These are phyloP conservation scores for Phytophthora tentaculata DNA, from an alignment of 352 stramenopile genomes.

Conservation along the genomic window DNA sequence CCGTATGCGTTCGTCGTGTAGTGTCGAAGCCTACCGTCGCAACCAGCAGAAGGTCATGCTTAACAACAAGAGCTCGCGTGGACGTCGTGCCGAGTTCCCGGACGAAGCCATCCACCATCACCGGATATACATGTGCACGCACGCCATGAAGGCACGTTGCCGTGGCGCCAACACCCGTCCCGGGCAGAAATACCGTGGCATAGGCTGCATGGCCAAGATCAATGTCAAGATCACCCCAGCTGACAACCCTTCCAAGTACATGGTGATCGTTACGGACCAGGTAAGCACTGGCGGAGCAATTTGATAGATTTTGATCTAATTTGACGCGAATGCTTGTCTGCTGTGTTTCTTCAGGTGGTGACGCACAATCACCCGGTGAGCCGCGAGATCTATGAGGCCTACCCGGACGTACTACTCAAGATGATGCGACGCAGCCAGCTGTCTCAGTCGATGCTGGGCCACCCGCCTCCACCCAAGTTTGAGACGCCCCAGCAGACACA, in stretches of 20 bases:
- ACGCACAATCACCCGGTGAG: slow-evolving; percentile 87
- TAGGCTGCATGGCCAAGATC: slow-evolving; percentile 88
- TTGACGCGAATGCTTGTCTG: slow-evolving; percentile 5
- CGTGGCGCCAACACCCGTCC: slow-evolving; percentile 77
- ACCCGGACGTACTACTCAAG: slow-evolving; percentile 85
- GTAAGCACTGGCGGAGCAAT: slow-evolving; percentile 30
- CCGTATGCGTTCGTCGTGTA: slow-evolving; percentile 86
- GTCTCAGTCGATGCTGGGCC: slow-evolving; percentile 61
- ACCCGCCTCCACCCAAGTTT: slow-evolving; percentile 78
- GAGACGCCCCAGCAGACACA: slow-evolving; percentile 73
- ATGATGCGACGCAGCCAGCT: slow-evolving; percentile 85
- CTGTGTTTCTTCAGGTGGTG: slow-evolving; percentile 63
- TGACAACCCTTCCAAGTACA: slow-evolving; percentile 85
- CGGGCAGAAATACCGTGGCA: slow-evolving; percentile 83
- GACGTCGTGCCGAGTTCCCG: slow-evolving; percentile 79
- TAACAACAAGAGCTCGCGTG: slow-evolving; percentile 87
- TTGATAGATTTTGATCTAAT: not conserved
- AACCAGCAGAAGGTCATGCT: slow-evolving; percentile 91
- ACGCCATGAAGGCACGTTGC: slow-evolving; percentile 87
- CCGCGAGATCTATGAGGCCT: slow-evolving; percentile 86
- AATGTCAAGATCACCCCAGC: slow-evolving; percentile 88
- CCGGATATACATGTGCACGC: slow-evolving; percentile 91
- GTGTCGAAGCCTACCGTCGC: slow-evolving; percentile 80
- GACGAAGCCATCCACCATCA: slow-evolving; percentile 86
- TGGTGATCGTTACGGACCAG: slow-evolving; percentile 89